phyloP scores from a whole-genome alignment of 192 early-diverging fungal genomes.

The Umbelopsis vinacea region DNA sequence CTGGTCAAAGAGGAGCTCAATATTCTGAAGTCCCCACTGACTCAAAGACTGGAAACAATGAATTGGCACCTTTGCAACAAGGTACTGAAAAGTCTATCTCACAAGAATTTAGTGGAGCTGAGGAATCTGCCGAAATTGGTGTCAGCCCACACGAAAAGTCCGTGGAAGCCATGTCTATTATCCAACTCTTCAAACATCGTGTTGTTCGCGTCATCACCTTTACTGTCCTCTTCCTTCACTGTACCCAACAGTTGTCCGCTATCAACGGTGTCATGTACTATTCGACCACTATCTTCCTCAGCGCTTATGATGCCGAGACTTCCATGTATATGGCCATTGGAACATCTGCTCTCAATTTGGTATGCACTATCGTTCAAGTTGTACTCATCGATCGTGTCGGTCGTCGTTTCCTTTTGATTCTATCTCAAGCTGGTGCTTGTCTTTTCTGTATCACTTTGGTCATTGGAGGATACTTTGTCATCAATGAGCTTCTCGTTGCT shows the following conservation, averaged over 20 bases:
- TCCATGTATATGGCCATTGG: conserved; percentile 69
- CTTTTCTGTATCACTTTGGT: conserved; percentile 65
- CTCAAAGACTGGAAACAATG: neutral
- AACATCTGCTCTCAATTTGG: conserved; percentile 59
- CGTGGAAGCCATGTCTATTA: conserved; percentile 47
- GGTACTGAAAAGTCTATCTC: conserved; percentile 28
- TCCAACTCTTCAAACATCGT: conserved; percentile 57
- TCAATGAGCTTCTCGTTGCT: conserved; percentile 62
- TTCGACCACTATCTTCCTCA: conserved; percentile 80
- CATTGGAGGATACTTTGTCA: conserved; percentile 60
- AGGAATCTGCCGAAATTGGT: conserved; percentile 40
- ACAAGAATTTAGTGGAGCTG: conserved; percentile 35
- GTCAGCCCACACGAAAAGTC: conserved; percentile 31
- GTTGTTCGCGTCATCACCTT: conserved; percentile 66
- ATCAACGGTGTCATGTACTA: conserved; percentile 90
- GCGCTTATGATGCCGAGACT: conserved; percentile 54
- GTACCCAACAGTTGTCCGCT: conserved; percentile 82
- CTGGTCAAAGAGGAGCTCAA: conserved; percentile 31
- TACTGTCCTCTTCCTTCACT: conserved; percentile 67
- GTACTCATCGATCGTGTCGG: conserved; percentile 67
- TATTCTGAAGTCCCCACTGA: neutral
- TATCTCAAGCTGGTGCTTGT: conserved; percentile 63
- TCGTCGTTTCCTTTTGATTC: conserved; percentile 66
- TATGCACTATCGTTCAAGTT: conserved; percentile 64
- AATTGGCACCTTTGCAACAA: neutral